A percentile compares a stretch with the other conserved stretches of the same genome.
Conservation (phyloP, 495 filamentous ascomycete species). For the Penicillium argentinense region DNA sequence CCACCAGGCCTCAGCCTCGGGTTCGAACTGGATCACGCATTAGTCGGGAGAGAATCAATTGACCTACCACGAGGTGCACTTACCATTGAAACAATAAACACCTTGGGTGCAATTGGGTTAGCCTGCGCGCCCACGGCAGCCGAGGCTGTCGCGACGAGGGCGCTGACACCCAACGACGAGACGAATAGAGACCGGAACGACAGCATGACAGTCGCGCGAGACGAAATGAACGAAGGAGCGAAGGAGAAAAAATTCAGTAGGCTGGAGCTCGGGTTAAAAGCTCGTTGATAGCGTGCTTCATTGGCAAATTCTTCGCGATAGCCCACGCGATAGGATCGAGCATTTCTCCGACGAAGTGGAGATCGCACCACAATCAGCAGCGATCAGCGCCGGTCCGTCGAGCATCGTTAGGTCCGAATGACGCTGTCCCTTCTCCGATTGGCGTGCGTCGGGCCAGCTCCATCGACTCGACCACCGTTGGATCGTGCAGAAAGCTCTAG, state of each 20-base stretch:
- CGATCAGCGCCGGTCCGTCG: constrained; percentile 5
- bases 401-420: constrained; percentile 8
- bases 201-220: constrained; percentile 9
- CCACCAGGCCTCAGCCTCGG: constrained; percentile 70
- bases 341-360: constrained; percentile 3
- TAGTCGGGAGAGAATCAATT: not conserved
- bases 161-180: constrained; percentile 17
- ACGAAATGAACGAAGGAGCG: not conserved
- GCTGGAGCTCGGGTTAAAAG: not conserved
- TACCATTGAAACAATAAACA: constrained; percentile 73
- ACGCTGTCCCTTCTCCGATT: constrained; percentile 11
- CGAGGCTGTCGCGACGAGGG: constrained; percentile 7
- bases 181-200: constrained; percentile 10
- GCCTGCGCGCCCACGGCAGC: constrained; percentile 2
- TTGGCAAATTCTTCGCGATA: not conserved
- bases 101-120: constrained; percentile 56
- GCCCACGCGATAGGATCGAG: not conserved
- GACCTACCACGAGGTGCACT: constrained; percentile 3
- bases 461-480: constrained; percentile 10
- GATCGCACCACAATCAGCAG: constrained; percentile 3
- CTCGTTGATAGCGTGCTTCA: not conserved
- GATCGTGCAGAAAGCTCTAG: constrained; percentile 3
- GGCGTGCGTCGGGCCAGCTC: constrained; percentile 12
- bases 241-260: not conserved
- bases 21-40: constrained; percentile 51